These are phyloP conservation scores for Phytophthora cactorum DNA, from an alignment of 352 stramenopile species.

Conservation along the genomic window DNA sequence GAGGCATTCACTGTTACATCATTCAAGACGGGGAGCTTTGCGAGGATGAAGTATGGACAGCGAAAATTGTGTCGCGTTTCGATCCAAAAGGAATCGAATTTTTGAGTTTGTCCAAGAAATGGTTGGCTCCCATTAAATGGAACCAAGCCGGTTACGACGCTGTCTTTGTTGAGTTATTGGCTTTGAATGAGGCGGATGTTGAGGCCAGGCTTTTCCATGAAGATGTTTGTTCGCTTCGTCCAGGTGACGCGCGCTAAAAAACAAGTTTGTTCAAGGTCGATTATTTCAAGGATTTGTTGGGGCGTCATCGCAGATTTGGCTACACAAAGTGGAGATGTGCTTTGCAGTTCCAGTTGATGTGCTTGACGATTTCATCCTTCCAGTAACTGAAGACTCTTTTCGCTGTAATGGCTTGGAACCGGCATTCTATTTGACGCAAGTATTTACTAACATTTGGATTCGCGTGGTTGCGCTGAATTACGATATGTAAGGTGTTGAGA, in stretches of 20 bases:
- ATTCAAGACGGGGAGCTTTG: neutral
- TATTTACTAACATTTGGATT: neutral
- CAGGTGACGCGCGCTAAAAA: neutral
- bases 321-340: neutral
- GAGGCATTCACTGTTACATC: neutral
- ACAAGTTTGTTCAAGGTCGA: neutral
- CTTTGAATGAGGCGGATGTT: neutral
- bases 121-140: neutral
- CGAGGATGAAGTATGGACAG: neutral
- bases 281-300: neutral
- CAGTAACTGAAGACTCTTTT: neutral
- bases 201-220: neutral
- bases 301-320: neutral
- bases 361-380: neutral
- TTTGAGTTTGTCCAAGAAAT: neutral
- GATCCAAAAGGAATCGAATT: neutral
- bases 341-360: constrained; percentile 1
- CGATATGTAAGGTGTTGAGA: neutral
- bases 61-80: neutral
- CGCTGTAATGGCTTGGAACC: neutral
- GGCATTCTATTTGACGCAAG: neutral
- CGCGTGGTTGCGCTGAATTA: neutral
- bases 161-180: neutral
- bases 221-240: neutral
- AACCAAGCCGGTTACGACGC: neutral